Evolutionary conservation across 2,329 filamentous ascomycete species (phyloP), one percentile per base, ranked within the genome.

Genomic region (Diaporthe sp.): DNA sequence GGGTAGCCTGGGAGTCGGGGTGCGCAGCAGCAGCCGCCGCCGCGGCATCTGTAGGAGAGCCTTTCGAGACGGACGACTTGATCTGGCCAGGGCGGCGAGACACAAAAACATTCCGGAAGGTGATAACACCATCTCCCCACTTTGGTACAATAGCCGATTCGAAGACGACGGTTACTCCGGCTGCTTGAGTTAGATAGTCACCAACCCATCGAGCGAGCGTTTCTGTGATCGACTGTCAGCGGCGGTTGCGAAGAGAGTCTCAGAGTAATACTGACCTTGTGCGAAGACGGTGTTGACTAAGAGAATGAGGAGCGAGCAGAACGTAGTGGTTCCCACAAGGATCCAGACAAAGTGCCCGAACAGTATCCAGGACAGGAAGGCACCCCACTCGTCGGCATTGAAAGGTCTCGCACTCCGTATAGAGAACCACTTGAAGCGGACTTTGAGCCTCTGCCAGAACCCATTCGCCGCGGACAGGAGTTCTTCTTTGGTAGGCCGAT

Each of bases 371-470:
- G 97, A 98, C 72, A 95, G 92, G 78, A 99, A 96, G 5, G 97
- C 97, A 61, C 95, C 94, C 88, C 98, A 98, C 85, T 99, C 97
- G 83, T 99, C 97, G 31, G 93, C 91, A 83, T 98, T 99, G 91
- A 97, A 99, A 0, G 97, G 97, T 51, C 97, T 90, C 83, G 94
- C 94, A 82, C 96, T 98, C 82, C 96, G 90, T 80, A 99, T 99
- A 3, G 97, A 97, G 80, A 97, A 93, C 97, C 97, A 99, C 85
- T 99, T 99, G 87, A 98, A 97, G 55, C 95, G 93, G 34, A 98
- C 94, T 81, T 94, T 95, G 60, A 98, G 85, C 67, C 97, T 91
- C 77, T 97, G 93, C 92, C 95, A 97, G 83, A 98, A 98, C 1
- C 96, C 96, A 31, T 92, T 98, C 49, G 97, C 95, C 6, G 97